phyloP scores from a whole-genome alignment of 139 green algal genomes.

The Deuterostichococcus epilithicus region DNA sequence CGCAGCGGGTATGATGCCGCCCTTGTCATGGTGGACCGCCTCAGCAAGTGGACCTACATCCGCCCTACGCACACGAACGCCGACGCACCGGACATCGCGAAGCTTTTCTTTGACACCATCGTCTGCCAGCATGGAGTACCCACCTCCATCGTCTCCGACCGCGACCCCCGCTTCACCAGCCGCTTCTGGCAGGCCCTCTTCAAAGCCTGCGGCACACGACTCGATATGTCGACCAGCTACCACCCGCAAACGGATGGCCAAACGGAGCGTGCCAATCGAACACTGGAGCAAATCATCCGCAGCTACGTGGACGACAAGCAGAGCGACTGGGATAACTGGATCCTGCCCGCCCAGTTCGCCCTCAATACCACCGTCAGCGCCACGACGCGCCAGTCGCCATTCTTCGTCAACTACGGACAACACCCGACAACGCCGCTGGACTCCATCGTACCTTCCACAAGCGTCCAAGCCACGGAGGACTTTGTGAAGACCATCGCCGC shows the following conservation, averaged over 20 bases:
- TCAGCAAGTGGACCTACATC: constrained; percentile 40
- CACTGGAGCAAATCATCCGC: constrained; percentile 54
- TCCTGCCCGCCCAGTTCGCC: constrained; percentile 42
- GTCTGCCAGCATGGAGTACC: constrained; percentile 23
- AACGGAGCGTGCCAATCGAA: constrained; percentile 53
- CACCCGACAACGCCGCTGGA: constrained; percentile 20
- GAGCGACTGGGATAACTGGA: constrained; percentile 41
- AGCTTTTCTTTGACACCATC: constrained; percentile 29
- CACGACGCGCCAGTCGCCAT: constrained; percentile 24
- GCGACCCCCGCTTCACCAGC: constrained; percentile 20
- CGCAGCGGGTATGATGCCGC: constrained; percentile 22
- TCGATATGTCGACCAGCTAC: constrained; percentile 26
- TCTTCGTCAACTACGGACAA: too few relatives aligned
- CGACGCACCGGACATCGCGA: neutral
- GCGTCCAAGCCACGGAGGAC: neutral
- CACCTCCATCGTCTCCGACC: constrained; percentile 25
- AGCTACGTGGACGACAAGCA: constrained; percentile 26
- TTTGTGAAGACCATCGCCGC: neutral
- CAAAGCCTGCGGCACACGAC: constrained; percentile 10
- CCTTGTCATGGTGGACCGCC: constrained; percentile 29
- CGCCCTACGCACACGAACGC: neutral
- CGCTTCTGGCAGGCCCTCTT: constrained; percentile 34
- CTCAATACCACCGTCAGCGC: constrained; percentile 37
- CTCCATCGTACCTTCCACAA: neutral
- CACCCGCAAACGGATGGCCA: too few relatives aligned